Evolutionary conservation across 768 basidiomycete genomes (phyloP).

Genomic region (Trichaptum fuscoviolaceum): DNA sequence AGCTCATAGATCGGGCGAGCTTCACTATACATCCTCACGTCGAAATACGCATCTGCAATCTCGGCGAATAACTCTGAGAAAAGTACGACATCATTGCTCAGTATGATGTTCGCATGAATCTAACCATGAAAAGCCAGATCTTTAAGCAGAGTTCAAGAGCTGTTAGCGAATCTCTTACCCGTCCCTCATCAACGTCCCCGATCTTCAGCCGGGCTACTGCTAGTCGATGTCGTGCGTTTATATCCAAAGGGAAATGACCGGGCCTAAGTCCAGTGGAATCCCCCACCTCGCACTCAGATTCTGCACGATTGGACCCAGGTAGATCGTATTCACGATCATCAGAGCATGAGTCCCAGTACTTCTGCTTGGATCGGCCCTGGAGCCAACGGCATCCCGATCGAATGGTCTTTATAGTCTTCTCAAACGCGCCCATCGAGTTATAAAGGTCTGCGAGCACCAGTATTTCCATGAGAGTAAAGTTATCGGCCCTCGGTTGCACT

Average conservation of each 20-base stretch:
- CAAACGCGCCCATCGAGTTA: slow-evolving; percentile 63
- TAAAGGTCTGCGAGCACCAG: slow-evolving; percentile 82
- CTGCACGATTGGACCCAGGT: slow-evolving; percentile 21
- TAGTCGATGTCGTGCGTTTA: slow-evolving; percentile 77
- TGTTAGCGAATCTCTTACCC: slow-evolving; percentile 39
- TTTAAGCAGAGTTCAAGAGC: not conserved
- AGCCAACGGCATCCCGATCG: slow-evolving; percentile 83
- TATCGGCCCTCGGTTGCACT: slow-evolving; percentile 9
- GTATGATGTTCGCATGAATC: slow-evolving; percentile 73
- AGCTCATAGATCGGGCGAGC: slow-evolving; percentile 78
- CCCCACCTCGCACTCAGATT: not conserved
- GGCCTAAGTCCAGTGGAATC: slow-evolving; percentile 36
- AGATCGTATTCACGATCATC: slow-evolving; percentile 91
- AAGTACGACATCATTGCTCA: slow-evolving; percentile 65
- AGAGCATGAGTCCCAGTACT: slow-evolving; percentile 72
- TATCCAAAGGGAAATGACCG: slow-evolving; percentile 60
- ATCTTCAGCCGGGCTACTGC: slow-evolving; percentile 78
- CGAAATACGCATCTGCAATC: slow-evolving; percentile 81
- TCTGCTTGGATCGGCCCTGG: slow-evolving; percentile 71
- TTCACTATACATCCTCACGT: slow-evolving; percentile 67
- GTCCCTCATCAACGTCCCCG: slow-evolving; percentile 76
- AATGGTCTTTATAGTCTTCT: slow-evolving; percentile 62
- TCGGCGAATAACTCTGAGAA: slow-evolving; percentile 77
- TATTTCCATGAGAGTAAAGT: slow-evolving; percentile 63
- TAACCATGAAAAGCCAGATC: slow-evolving; percentile 23